These are phyloP conservation scores for Candida albicans DNA, from an alignment of 1,139 yeast species.

Conservation along the genomic window DNA sequence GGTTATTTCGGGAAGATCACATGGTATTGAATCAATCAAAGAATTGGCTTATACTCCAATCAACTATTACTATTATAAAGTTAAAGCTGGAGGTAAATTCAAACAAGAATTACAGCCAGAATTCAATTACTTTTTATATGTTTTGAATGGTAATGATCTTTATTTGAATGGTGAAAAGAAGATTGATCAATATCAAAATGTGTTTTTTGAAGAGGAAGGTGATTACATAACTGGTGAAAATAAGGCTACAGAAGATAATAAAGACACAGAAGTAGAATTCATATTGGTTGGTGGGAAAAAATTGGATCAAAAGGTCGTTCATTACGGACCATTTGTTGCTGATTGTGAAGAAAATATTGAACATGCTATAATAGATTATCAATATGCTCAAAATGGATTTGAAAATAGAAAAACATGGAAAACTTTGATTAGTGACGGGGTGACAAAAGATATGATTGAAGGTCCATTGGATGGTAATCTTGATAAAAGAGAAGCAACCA, in stretches of 20 bases:
- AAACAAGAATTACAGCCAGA: constrained; percentile 59
- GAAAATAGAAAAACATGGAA: constrained; percentile 70
- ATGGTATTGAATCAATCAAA: constrained; percentile 71
- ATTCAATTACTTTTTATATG: constrained; percentile 74
- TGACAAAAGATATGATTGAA: constrained; percentile 46
- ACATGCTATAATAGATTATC: constrained; percentile 68
- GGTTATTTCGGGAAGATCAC: constrained; percentile 75
- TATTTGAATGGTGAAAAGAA: constrained; percentile 42
- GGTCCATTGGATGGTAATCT: constrained; percentile 38
- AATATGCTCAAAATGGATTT: constrained; percentile 68
- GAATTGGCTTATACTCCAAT: constrained; percentile 87
- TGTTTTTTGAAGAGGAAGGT: constrained; percentile 70
- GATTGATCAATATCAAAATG: constrained; percentile 51
- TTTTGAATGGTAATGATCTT: constrained; percentile 61
- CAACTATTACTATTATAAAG: constrained; percentile 66
- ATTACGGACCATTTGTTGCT: constrained; percentile 90
- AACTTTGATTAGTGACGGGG: constrained; percentile 64
- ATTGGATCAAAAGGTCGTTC: constrained; percentile 75
- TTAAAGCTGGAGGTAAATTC: constrained; percentile 69
- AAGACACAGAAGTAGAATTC: constrained; percentile 46
- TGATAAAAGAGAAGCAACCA: constrained; percentile 32
- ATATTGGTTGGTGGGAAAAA: constrained; percentile 76
- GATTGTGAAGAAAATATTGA: constrained; percentile 60
- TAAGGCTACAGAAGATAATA: constrained; percentile 30
- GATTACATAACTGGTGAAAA: constrained; percentile 53